Evolutionary conservation across 352 stramenopile genomes (phyloP), one percentile per base, ranked within the genome.

Genomic region (Globisporangium takayamanum): DNA sequence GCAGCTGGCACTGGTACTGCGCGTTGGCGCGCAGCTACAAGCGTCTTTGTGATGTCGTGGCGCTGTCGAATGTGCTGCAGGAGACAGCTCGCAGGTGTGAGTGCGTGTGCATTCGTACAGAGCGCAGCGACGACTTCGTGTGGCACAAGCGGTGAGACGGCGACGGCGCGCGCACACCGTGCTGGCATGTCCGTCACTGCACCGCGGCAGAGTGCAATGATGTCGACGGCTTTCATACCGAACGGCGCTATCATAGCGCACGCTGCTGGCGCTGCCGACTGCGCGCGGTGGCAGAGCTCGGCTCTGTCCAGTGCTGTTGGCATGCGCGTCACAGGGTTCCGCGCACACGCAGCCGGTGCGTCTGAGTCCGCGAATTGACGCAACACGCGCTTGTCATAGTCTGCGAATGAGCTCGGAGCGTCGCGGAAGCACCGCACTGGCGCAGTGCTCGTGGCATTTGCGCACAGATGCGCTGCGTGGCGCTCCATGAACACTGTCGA

Each of bases 51-150:
- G n/a, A 78, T 20, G 16, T 64, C 11, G 1, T 41, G 33, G 4
- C 63, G 69, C 50, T 69, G 57, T 22, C 73, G 64, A 5, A 76
- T 60, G 16, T 69, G 66, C 22, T 85, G 60, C 7, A 52, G 55
- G 11, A 89, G 48, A 33, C 78, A 89, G 33, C 65, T 69, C 16
- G 66, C 76, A 33, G 80, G 77, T 1, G 68, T 77, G 1, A 63
- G 66, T 22, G 75, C 74, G 1, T 4, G 55, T 0, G 77, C 70
- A 18, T 49, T 26, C 22, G 50, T 48, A 42, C 80, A 89, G 0
- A 78, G 73, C 37, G 65, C 46, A 1, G 67, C 76, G 1, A 82
- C 62, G 3, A 36, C 53, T 15, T 52, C 25, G 65, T 63, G 76
- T 5, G 72, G 64, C 1, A 88, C 33, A 6, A 53, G 54, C 3